These are phyloP conservation scores for Gossypium turneri DNA, from an alignment of 345 rosid genomes.

Conservation along the genomic window DNA sequence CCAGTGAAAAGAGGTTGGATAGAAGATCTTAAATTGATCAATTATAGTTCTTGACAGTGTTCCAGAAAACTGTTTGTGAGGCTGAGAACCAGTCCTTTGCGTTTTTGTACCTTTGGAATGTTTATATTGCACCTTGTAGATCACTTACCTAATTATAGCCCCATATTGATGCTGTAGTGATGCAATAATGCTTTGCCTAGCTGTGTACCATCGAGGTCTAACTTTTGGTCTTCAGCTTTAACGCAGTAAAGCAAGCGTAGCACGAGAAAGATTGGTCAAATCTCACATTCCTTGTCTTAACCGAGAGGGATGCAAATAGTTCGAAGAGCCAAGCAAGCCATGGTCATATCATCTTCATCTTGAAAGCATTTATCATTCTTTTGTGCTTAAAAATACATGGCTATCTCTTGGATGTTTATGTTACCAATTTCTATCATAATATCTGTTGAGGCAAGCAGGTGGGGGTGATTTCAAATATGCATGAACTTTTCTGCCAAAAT, in stretches of 20 bases:
- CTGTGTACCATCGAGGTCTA: no score
- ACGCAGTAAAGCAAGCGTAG: no score
- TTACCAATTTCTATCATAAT: no score
- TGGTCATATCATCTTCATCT: no score
- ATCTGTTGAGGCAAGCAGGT: no score
- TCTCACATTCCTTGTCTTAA: no score
- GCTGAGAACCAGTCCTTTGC: background rate
- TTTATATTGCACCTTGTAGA: background rate
- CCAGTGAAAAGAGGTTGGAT: conserved; percentile 65
- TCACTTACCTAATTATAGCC: background rate
- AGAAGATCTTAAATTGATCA: conserved; percentile 53
- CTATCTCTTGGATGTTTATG: background rate
- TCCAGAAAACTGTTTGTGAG: background rate
- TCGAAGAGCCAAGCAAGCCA: no score
- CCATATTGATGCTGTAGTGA: background rate
- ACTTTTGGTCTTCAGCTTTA: no score
- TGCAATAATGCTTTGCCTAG: background rate
- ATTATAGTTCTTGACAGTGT: background rate
- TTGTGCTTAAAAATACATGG: background rate
- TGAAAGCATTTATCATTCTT: background rate
- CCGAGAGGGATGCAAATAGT: no score
- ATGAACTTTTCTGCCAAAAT: background rate
- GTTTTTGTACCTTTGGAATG: background rate
- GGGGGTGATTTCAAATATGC: background rate
- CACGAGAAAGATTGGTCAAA: no score